Conservation (phyloP, 352 stramenopile species). For the Pythium myriotylum region DNA sequence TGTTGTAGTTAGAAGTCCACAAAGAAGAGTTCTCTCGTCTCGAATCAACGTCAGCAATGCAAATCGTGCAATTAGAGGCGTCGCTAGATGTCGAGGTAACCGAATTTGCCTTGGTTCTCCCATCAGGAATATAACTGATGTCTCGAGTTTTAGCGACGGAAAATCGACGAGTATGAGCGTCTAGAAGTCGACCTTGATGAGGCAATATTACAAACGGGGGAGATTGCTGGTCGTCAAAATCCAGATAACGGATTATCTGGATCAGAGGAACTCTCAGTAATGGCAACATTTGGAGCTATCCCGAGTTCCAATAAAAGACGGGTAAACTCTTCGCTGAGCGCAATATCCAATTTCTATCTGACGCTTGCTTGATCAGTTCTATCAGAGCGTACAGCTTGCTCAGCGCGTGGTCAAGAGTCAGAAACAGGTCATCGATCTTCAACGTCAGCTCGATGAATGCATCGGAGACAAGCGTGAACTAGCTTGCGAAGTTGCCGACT, state of each 20-base stretch:
- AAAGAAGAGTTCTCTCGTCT: slow-evolving; percentile 73
- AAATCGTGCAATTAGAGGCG: slow-evolving; percentile 59
- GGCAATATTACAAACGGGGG: slow-evolving; percentile 65
- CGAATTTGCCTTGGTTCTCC: not conserved
- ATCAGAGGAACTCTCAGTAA: slow-evolving; percentile 39
- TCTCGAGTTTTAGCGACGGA: slow-evolving; percentile 37
- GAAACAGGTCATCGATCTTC: slow-evolving; percentile 44
- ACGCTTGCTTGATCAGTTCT: slow-evolving; percentile 47
- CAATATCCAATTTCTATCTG: not conserved
- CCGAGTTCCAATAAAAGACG: slow-evolving; percentile 65
- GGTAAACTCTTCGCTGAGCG: slow-evolving; percentile 45
- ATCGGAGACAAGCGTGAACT: slow-evolving; percentile 34
- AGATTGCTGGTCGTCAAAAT: slow-evolving; percentile 18
- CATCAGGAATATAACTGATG: not conserved
- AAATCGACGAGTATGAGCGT: slow-evolving; percentile 72
- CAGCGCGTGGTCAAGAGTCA: slow-evolving; percentile 75
- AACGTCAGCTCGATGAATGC: slow-evolving; percentile 41
- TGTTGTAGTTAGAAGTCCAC: slow-evolving; percentile 52
- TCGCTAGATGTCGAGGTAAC: slow-evolving; percentile 55
- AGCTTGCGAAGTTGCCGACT: slow-evolving; percentile 29
- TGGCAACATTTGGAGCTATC: slow-evolving; percentile 68
- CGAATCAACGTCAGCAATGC: slow-evolving; percentile 64
- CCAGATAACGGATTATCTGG: not conserved
- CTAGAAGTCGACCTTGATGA: slow-evolving; percentile 76
- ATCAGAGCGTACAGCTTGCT: slow-evolving; percentile 69